Evolutionary conservation across 2,329 filamentous ascomycete species (phyloP), one percentile per base, ranked within the genome.

Genomic region (Chrysosporium keratinophilum): DNA sequence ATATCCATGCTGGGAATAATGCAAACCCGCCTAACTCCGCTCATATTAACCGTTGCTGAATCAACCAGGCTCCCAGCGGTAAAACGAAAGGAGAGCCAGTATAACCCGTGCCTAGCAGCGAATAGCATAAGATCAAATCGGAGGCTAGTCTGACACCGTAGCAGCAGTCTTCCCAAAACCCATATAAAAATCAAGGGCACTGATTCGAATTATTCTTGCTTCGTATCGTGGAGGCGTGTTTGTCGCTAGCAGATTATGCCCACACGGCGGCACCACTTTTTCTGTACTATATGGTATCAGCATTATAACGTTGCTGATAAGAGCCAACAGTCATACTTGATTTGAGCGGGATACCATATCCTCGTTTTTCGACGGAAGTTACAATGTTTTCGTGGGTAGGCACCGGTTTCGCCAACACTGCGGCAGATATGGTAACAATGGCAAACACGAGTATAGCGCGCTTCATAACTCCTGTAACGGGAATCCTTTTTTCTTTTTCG

Each of bases 381-480:
- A 9, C 44, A 33, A 49, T 35, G 9, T 17, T 33, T 33, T 54
- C 44, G 10, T 44, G 44, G 34, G 54, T 42, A 46, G 42, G 45
- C 28, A 47, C 43, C 39, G 64, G 64, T 17, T 63, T 44, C 23
- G 64, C 60, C 41, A 59, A 64, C 34, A 67, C 66, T 33, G 65
- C 56, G 44, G 65, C 63, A 37, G 64, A 62, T 48, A 68, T 69
- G 50, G 70, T 70, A 47, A 77, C 56, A 49, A 74, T 60, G 52
- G 71, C 66, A 46, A 70, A 61, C 51, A 75, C 61, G 50, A 75
- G 54, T 52, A 69, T 62, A 59, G 71, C 65, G 63, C 77, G 60
- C 69, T 76, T 78, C 77, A 79, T 79, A 51, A 31, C 20, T 23
- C 15, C 15, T 5, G 31, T n/a, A 28, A 6, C 5, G 54, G 71